Evolutionary conservation across 371 early-diverging fungal genomes (phyloP), one percentile per base, ranked within the genome.

Genomic region (Mortierella sp.): DNA sequence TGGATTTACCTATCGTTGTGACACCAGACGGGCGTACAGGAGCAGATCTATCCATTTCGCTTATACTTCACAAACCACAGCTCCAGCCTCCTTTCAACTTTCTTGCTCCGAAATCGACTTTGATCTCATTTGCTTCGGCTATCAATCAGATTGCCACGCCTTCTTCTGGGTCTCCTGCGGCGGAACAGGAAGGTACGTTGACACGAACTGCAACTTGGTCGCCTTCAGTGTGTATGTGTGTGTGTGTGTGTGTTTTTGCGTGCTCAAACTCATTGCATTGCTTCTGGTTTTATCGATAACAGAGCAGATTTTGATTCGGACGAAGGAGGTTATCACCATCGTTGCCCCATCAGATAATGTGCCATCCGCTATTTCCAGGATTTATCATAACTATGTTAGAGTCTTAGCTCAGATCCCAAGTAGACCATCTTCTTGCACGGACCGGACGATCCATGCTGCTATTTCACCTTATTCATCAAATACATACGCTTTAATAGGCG

Each of bases 401-500:
- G 49, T 66, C 5, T 14, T 60, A 18, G 79, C 62, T n/a, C 55
- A 58, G 40, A 70, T 80, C 11, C 45, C 75, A 9, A 59, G 43
- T 14, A 67, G 35, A 52, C 68, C 65, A 22, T 5, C 45, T 12
- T 24, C 62, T 0, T 70, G 75, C 52, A 70, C 35, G 12, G 79
- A 78, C 47, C 16, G 14, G 3, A 80, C 75, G 12, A 72, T 80
- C n/a, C 75, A 75, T 51, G 81, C 75, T 11, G 55, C 72, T 39
- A 72, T 80, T 3, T 80, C 75, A 20, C 81, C 81, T 8, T 63
- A 75, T 59, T 43, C 58, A 28, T 62, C 72, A 16, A 63, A 75
- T 35, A 64, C 69, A 32, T 80, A 80, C 54, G 81, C 81, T 5
- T 62, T 80, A 5, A 32, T 80, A 4, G 75, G 81, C 35, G 75